Conservation (phyloP, 2,329 filamentous ascomycete genomes). For the Dendrostoma leiphaemia region DNA sequence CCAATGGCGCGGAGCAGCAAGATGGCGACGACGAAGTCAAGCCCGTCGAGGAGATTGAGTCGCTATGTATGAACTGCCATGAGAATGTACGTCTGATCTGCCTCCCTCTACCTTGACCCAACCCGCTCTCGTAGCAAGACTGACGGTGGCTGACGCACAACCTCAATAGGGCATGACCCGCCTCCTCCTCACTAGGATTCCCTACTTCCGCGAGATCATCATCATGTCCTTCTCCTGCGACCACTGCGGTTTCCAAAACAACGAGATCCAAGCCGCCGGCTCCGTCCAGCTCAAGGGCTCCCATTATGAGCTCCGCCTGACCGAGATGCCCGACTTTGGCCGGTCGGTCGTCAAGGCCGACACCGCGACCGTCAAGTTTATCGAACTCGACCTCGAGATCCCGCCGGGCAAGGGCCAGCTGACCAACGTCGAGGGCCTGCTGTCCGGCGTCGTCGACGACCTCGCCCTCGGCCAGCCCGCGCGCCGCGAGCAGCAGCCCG, state of each 20-base stretch:
- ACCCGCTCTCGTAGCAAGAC: neutral
- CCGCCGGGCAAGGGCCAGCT: constrained; percentile 87
- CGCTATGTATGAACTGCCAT: constrained; percentile 83
- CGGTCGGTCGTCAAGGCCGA: constrained; percentile 93
- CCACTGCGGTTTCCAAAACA: constrained; percentile 85
- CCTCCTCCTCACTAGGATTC: constrained; percentile 86
- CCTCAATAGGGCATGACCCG: constrained; percentile 77
- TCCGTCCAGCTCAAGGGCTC: constrained; percentile 86
- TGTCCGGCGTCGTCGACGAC: constrained; percentile 76
- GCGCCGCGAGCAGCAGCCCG: constrained; percentile 74
- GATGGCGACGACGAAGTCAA: constrained; percentile 45
- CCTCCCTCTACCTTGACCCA: neutral
- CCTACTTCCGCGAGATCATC: constrained; percentile 96
- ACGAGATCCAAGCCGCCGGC: constrained; percentile 89
- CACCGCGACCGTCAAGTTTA: constrained; percentile 78
- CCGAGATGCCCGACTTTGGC: constrained; percentile 69
- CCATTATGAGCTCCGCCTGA: constrained; percentile 79
- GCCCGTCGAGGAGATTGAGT: constrained; percentile 69
- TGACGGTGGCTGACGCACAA: neutral
- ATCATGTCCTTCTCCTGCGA: constrained; percentile 96
- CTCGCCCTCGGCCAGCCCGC: constrained; percentile 79
- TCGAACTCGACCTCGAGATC: constrained; percentile 91
- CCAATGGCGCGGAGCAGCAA: constrained; percentile 32
- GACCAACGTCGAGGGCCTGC: constrained; percentile 87
- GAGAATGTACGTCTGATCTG: constrained; percentile 61